Conservation (phyloP, 805 yeast genomes). For the Candida awuae region DNA sequence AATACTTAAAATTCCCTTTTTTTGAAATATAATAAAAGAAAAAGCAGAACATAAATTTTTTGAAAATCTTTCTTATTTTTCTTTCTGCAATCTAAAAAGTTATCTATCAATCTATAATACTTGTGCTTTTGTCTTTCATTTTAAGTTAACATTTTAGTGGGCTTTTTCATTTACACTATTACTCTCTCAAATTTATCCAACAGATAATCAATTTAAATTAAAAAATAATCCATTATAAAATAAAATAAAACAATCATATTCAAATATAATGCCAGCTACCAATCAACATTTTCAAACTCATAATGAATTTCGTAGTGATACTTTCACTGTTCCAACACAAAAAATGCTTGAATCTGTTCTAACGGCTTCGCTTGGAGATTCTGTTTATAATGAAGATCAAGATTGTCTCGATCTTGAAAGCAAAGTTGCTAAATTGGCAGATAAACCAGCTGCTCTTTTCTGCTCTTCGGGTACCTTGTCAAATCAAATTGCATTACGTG, state of each 20-base stretch:
- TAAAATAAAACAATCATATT: background rate
- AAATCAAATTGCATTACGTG: conserved; percentile 77
- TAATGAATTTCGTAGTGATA: conserved; percentile 66
- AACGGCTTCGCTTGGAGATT: conserved; percentile 64
- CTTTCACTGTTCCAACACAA: conserved; percentile 81
- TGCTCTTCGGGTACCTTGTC: conserved; percentile 88
- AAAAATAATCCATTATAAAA: too few species aligned
- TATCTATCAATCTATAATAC: too few species aligned
- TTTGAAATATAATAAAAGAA: too few species aligned
- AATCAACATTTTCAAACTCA: conserved; percentile 14
- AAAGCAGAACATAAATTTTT: too few species aligned
- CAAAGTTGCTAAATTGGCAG: conserved; percentile 59
- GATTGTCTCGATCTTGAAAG: conserved; percentile 59
- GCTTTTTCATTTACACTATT: too few species aligned
- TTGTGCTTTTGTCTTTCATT: too few species aligned
- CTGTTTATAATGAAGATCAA: conserved; percentile 81
- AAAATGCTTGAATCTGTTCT: conserved; percentile 59
- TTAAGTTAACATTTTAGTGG: too few species aligned
- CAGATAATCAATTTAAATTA: too few species aligned
- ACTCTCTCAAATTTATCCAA: too few species aligned
- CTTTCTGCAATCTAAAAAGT: background rate
- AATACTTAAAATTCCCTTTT: too few species aligned
- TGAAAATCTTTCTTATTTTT: background rate
- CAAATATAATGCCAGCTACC: background rate
- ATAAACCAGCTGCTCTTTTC: conserved; percentile 73